phyloP scores from a whole-genome alignment of 257 asterid species.

The Solanum pennellii region DNA sequence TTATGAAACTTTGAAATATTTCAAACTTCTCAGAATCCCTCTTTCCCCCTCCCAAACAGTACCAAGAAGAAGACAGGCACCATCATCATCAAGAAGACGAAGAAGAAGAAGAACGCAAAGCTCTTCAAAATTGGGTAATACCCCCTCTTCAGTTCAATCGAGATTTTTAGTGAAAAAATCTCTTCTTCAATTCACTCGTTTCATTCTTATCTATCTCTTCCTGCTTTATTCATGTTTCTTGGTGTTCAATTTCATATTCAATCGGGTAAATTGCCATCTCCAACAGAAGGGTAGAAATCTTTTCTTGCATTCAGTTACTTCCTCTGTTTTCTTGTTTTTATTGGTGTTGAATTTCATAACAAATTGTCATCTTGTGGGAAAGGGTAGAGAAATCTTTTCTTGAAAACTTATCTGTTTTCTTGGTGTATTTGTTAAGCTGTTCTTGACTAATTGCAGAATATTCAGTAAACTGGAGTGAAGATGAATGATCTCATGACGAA shows the following conservation, averaged over 20 bases:
- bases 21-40: constrained; percentile 7
- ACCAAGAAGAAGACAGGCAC: neutral
- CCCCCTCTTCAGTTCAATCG: neutral
- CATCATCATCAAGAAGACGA: neutral
- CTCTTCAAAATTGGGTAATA: neutral
- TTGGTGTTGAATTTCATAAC: neutral
- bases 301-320: neutral
- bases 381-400: neutral
- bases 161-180: neutral
- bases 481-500: constrained; percentile 89
- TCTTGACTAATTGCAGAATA: constrained; percentile 10
- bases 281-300: neutral
- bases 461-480: constrained; percentile 4
- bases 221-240: neutral
- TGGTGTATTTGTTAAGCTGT: neutral
- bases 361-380: neutral
- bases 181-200: neutral
- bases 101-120: neutral
- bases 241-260: neutral
- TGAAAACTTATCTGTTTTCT: neutral
- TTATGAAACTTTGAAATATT: constrained; percentile 25
- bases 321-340: neutral
- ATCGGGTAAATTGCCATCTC: neutral
- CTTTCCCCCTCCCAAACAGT: neutral
- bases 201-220: neutral